These are phyloP conservation scores for Talaromyces stipitatus DNA, from an alignment of 495 filamentous ascomycete genomes.

Conservation along the genomic window DNA sequence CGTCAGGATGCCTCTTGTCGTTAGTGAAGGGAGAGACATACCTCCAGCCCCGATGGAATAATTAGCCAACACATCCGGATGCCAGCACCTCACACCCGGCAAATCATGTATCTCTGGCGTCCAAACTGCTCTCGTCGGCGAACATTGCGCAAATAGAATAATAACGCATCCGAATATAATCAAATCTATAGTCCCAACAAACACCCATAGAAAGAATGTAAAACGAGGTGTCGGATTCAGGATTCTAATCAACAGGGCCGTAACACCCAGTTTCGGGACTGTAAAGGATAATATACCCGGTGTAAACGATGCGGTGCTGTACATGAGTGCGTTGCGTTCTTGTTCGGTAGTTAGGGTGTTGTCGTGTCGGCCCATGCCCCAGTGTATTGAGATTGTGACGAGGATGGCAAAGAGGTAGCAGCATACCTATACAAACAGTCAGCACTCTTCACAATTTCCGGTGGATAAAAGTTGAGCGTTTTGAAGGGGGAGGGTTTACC, in stretches of 20 bases:
- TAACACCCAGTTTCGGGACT: constrained; percentile 35
- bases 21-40: constrained; percentile 3
- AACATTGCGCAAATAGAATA: constrained; percentile 33
- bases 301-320: constrained; percentile 1
- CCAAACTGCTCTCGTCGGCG: constrained; percentile 34
- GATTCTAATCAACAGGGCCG: constrained; percentile 26
- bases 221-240: constrained; percentile 24
- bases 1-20: background rate
- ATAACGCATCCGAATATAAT: constrained; percentile 16
- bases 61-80: constrained; percentile 24
- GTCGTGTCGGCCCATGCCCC: constrained; percentile 4
- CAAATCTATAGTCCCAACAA: constrained; percentile 14
- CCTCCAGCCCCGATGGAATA: constrained; percentile 26
- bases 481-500: background rate
- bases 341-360: background rate
- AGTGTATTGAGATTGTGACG: background rate
- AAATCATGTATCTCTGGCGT: constrained; percentile 11
- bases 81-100: constrained; percentile 24
- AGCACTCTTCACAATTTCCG: background rate
- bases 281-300: constrained; percentile 31
- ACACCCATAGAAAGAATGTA: constrained; percentile 21
- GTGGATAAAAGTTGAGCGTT: background rate
- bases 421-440: background rate
- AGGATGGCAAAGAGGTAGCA: constrained; percentile 1
- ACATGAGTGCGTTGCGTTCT: background rate